Evolutionary conservation across 805 yeast genomes (phyloP).

Genomic region (Cyberlindnera samutprakarnensis): DNA sequence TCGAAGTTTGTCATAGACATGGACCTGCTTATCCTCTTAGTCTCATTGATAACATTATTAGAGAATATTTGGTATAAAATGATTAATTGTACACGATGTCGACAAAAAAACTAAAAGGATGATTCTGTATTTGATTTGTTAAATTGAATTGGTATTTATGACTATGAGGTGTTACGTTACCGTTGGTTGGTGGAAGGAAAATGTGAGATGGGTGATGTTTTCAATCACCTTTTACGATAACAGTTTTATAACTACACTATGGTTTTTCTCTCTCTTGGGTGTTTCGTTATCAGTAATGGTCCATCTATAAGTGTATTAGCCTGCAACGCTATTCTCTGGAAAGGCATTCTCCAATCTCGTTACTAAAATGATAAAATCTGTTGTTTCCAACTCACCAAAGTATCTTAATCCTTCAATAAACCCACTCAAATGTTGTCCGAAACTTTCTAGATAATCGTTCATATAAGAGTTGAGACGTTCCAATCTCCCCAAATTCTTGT

Average conservation of each 20-base stretch:
- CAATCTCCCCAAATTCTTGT: conserved; percentile 32
- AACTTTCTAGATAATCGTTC: conserved; percentile 35
- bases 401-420: conserved; percentile 38
- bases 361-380: conserved; percentile 34
- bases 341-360: conserved; percentile 32
- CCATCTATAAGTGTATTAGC: no score
- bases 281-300: no score
- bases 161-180: no score
- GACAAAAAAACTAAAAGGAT: no score
- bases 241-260: background rate
- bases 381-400: conserved; percentile 43
- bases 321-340: no score
- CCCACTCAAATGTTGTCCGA: conserved; percentile 36
- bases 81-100: no score
- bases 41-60: conserved; percentile 31
- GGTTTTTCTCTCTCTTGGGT: no score
- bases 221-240: no score
- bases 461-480: conserved; percentile 34
- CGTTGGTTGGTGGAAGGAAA: no score
- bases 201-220: no score
- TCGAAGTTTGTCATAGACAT: conserved; percentile 70
- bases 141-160: no score
- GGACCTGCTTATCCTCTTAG: conserved; percentile 61
- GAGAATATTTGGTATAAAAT: background rate
- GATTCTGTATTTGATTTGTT: no score